These are phyloP conservation scores for Metschnikowia kunwiensis DNA, from an alignment of 805 yeast genomes.

Conservation along the genomic window DNA sequence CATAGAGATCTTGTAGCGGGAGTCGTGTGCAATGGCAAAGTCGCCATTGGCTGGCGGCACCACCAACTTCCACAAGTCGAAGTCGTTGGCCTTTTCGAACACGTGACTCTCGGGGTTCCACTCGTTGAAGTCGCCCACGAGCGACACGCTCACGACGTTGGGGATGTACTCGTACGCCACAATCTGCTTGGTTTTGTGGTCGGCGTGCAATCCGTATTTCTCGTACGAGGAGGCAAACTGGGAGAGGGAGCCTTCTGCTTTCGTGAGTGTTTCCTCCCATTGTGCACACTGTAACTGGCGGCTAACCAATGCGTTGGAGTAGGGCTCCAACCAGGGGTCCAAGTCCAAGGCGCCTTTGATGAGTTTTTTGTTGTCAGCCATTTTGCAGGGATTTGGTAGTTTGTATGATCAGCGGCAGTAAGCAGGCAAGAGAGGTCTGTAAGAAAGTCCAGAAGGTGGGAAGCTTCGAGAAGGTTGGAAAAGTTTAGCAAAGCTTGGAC, in stretches of 20 bases:
- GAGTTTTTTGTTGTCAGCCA: conserved; percentile 2
- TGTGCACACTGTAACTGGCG: conserved; percentile 65
- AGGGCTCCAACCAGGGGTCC: conserved; percentile 89
- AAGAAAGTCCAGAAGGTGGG: too few relatives aligned
- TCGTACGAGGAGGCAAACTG: conserved; percentile 76
- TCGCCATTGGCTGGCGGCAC: conserved; percentile 55
- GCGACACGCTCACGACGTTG: conserved; percentile 66
- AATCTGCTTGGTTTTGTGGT: conserved; percentile 49
- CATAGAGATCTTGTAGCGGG: conserved; percentile 70
- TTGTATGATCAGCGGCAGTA: too few relatives aligned
- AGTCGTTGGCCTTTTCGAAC: conserved; percentile 55
- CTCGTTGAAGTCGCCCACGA: conserved; percentile 90
- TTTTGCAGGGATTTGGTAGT: too few relatives aligned
- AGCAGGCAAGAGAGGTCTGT: too few relatives aligned
- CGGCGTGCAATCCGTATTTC: conserved; percentile 72
- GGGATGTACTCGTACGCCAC: conserved; percentile 86
- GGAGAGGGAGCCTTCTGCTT: conserved; percentile 54
- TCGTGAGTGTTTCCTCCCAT: conserved; percentile 56
- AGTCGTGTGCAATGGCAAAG: conserved; percentile 75
- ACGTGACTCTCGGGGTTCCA: conserved; percentile 65
- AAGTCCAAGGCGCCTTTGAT: conserved; percentile 60
- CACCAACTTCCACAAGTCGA: conserved; percentile 64
- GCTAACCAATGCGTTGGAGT: conserved; percentile 58
- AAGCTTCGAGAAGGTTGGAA: too few relatives aligned
- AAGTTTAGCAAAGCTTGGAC: too few relatives aligned